Conservation (phyloP, 2,329 filamentous ascomycete genomes). For the Graphilbum sp. region DNA sequence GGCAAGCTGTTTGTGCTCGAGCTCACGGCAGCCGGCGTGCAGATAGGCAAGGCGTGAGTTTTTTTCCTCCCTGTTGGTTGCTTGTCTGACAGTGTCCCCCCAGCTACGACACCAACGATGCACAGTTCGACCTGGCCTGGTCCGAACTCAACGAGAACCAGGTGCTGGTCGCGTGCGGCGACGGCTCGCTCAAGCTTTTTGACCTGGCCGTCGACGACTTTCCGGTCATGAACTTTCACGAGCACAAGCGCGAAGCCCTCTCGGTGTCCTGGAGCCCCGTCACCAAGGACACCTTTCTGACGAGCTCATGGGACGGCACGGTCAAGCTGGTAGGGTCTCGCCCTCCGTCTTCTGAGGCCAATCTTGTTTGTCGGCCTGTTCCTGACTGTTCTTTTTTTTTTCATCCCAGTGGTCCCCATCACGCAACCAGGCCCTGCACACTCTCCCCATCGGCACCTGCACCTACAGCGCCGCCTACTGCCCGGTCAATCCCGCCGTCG, state of each 20-base stretch:
- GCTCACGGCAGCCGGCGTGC: slow-evolving; percentile 68
- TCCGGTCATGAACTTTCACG: slow-evolving; percentile 80
- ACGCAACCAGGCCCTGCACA: slow-evolving; percentile 56
- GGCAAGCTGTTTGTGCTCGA: slow-evolving; percentile 74
- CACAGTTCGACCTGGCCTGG: slow-evolving; percentile 89
- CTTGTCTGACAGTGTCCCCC: background rate
- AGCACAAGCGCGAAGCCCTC: slow-evolving; percentile 88
- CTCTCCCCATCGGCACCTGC: slow-evolving; percentile 80
- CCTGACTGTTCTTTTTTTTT: background rate
- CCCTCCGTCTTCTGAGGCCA: background rate
- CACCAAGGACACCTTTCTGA: slow-evolving; percentile 78
- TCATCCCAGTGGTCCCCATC: slow-evolving; percentile 61
- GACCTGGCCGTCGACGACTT: slow-evolving; percentile 70
- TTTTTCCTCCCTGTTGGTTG: background rate
- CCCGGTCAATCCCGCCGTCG: slow-evolving; percentile 68
- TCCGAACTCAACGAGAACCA: slow-evolving; percentile 96
- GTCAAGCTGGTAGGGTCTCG: slow-evolving; percentile 57
- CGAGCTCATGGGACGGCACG: slow-evolving; percentile 89
- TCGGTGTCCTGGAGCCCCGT: slow-evolving; percentile 85
- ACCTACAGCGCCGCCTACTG: slow-evolving; percentile 89
- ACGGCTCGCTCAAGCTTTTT: slow-evolving; percentile 89
- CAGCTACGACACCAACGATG: slow-evolving; percentile 93
- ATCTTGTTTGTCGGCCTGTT: no score
- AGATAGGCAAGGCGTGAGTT: slow-evolving; percentile 61
- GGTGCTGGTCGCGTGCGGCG: slow-evolving; percentile 72